Percentiles rank a stretch among this genome's conserved stretches.
These are phyloP conservation scores for Citrus maxima DNA, from an alignment of 345 rosid genomes.

Conservation along the genomic window DNA sequence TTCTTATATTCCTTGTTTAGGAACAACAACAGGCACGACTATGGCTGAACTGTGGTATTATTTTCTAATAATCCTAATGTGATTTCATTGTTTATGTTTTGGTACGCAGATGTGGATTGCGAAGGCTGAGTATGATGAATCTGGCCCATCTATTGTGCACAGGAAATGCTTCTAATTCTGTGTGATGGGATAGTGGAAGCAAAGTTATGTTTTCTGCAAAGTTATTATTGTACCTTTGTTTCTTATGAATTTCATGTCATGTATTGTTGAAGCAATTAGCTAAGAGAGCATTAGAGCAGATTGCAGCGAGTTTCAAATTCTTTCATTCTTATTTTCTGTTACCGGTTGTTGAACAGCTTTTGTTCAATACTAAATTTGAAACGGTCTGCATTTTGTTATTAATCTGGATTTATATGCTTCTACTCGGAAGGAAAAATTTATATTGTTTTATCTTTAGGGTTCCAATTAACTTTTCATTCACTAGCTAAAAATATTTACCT, in stretches of 20 bases:
- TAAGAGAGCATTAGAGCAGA: constrained; percentile 12
- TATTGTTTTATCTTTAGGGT: too few relatives aligned
- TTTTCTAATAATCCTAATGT: not conserved
- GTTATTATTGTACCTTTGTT: constrained; percentile 6
- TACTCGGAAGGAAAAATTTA: not conserved
- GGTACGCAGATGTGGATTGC: constrained; percentile 63
- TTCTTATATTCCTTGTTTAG: not conserved
- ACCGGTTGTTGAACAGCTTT: constrained; percentile 14
- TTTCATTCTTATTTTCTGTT: constrained; percentile 14
- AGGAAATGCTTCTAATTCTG: constrained; percentile 61
- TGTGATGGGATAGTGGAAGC: constrained; percentile 17
- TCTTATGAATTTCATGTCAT: constrained; percentile 8
- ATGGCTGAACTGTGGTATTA: not conserved
- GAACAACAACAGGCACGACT: not conserved
- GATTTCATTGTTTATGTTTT: not conserved
- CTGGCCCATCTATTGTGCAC: constrained; percentile 64
- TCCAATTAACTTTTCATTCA: too few relatives aligned
- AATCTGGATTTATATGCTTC: not conserved
- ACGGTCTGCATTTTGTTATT: constrained; percentile 4
- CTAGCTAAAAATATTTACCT: not conserved
- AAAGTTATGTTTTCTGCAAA: not conserved
- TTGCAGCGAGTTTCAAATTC: constrained; percentile 18
- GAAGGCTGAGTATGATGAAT: constrained; percentile 60
- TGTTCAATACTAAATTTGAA: constrained; percentile 11
- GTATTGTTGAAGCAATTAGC: constrained; percentile 12